Base-by-base conservation (phyloP, 1,284 basidiomycete genomes). In the Microbotryum scabiosae region DNA sequence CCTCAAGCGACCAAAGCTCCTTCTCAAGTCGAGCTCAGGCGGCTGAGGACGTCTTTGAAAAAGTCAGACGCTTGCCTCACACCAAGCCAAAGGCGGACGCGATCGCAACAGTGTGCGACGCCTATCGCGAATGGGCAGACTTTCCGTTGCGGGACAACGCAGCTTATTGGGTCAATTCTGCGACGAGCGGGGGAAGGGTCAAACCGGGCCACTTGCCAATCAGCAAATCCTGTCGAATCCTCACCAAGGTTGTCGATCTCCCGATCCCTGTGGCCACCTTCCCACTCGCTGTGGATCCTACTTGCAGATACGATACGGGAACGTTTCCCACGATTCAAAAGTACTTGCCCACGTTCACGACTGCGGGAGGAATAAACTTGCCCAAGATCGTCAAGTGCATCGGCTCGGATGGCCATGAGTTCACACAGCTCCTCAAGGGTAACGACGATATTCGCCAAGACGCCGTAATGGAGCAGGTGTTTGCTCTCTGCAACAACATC, bases 391-490 rank as follows among this genome's bases (percentile, higher is more conserved):
- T 78, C 59, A 76, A 73, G 2, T 96, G 90, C 62, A 64, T 80
- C 20, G 90, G 88, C 14, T 80, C 80, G 3, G 81, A 88, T 69
- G 90, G 88, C 1, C 71, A 77, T 41, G 75, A 73, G 51, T 88
- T 92, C 75, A 87, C 82, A 64, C 90, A 97, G 73, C 75, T 97
- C 74, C 96, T 93, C 79, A 98, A 98, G 75, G 88, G 89, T 14
- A 82, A 85, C 21, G 92, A 97, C 69, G 94, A 98, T 71, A 76
- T 96, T 41, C 84, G 94, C 32, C 96, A 98, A 75, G 94, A 98
- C 73, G 93, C 94, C 1, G 90, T 98, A 51, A 97, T 98, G 93
- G 91, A 97, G 73, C 96, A 98, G 76, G 90, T 97, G 2, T 98
- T 98, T 72, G 84, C 85, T 36, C 80, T 97, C 48, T 87, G 92